These are phyloP conservation scores for Volutella citrinella DNA, from an alignment of 2,329 filamentous ascomycete genomes.

Conservation along the genomic window DNA sequence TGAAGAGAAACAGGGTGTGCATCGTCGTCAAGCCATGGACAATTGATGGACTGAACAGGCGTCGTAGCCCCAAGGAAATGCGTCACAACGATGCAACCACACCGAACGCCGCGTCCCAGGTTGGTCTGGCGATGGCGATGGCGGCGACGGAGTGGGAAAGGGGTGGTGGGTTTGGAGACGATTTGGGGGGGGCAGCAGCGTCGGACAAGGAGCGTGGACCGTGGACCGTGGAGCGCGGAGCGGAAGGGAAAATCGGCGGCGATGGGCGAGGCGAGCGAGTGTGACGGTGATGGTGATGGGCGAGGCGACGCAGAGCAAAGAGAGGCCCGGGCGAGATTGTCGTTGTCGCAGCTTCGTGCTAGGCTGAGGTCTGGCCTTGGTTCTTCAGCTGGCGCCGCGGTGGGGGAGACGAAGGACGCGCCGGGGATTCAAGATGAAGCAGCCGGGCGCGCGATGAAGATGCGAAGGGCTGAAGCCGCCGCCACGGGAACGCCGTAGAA, in stretches of 20 bases:
- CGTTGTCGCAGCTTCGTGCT: too few relatives aligned
- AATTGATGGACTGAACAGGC: constrained; percentile 11
- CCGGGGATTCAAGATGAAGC: constrained; percentile 19
- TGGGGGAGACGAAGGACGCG: constrained; percentile 15
- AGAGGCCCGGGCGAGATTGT: constrained; percentile 1
- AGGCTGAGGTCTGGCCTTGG: too few relatives aligned
- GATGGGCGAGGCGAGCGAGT: not conserved
- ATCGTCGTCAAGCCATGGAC: constrained; percentile 30
- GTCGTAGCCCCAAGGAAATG: constrained; percentile 5
- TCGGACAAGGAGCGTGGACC: too few relatives aligned
- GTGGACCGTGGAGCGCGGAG: too few relatives aligned
- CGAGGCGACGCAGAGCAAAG: not conserved
- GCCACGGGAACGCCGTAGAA: constrained; percentile 10
- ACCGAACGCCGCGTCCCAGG: constrained; percentile 5
- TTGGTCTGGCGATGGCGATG: too few relatives aligned
- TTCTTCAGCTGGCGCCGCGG: constrained; percentile 4
- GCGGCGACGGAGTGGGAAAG: constrained; percentile 1
- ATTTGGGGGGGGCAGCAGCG: not conserved
- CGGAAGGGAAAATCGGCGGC: not conserved
- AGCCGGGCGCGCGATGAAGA: constrained; percentile 11
- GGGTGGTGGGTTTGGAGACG: too few relatives aligned
- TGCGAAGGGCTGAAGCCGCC: constrained; percentile 14
- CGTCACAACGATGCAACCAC: constrained; percentile 10
- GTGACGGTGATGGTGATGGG: not conserved
- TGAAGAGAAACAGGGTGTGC: constrained; percentile 25